Evolutionary conservation across 2,329 filamentous ascomycete genomes (phyloP), one percentile per base, ranked within the genome.

Genomic region (Aspergillus quadrilineatus): DNA sequence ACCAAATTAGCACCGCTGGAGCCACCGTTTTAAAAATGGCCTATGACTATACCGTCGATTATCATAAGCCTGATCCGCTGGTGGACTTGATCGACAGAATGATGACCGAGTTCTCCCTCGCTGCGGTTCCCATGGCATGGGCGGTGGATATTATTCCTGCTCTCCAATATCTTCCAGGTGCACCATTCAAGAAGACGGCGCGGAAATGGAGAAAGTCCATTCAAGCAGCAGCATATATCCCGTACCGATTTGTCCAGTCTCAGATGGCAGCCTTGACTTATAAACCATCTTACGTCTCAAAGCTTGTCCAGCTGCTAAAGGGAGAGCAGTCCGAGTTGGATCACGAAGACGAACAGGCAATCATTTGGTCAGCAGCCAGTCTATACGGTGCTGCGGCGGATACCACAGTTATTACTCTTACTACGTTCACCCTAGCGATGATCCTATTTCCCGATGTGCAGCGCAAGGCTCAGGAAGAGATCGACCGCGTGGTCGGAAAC

Each of bases 381-480:
- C 41, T 48, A 53, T 51, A 48, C n/a, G 26, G 14, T 1, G 28
- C 42, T 2, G 49, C 49, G 2, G 32, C 44, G 1, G 34, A 50
- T n/a, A 78, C 53, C 76, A 81, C 74, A 3, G 74, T 78, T 0
- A 77, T 70, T 1, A 67, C 75, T 0, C 59, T 80, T 3, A 61
- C 67, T 30, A 66, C 61, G 0, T 84, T 84, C 63, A 72, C 81
- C 17, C 72, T 85, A 0, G 81, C 80, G 0, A 83, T 83, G 66
- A 76, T 73, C 14, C 71, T 81, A n/a, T 79, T 79, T 32, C 79
- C 78, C 0, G 75, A 78, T 6, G 78, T 82, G 15, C 76, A 83
- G 26, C 75, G 74, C 0, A 82, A 81, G 59, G 79, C 78, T 0
- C 77, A 81, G 32, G 68, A 70, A 12, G 75, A 78, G 53, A 67